Base-by-base conservation (phyloP, 75 land plant genomes). In the Pinus albicaulis region DNA sequence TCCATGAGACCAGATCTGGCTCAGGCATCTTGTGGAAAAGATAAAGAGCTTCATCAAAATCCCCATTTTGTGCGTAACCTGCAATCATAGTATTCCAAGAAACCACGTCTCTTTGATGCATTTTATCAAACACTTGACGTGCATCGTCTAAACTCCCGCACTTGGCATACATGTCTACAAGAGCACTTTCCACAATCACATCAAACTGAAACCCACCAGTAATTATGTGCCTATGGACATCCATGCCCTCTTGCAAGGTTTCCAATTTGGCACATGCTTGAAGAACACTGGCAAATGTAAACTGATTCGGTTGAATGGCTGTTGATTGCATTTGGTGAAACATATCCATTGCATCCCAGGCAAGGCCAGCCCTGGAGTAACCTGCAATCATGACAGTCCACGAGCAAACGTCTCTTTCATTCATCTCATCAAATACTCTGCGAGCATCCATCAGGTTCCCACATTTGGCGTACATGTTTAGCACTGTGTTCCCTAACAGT, bases 1-100 rank as follows among this genome's bases (percentile, higher is more conserved):
- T 90, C 87, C 87, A 90, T 19, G 87, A 75, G 5, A 90, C 79
- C 22, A 75, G 59, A 78, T 88, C 82, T 20, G 72, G 82, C n/a
- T 78, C 56, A 1, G 77, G 77, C 80, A 82, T 79, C 20, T 71
- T 26, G n/a, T 79, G 19, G 75, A 88, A 88, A 28, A 82, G 3
- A 36, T 66, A 24, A 71, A 76, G 38, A 26, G 82, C 87, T 59
- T 81, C 74, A 10, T 26, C 77, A 56, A 82, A 6, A 74, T 79
- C 53, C 28, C 80, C 80, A 71, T 86, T 77, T 52, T 77, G 69
- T 13, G 77, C 72, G 26, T 55, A 80, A 15, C 88, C 88, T 12
- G 81, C 78, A 48, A 83, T 63, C n/a, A 86, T 31, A 5, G 85
- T 75, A 59, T 86, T 86, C 88, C 88, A 86, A 5, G 74, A 22